Percentiles rank a stretch among this genome's conserved stretches.
Evolutionary conservation across 2,329 filamentous ascomycete genomes (phyloP).

Genomic region (Fusarium sp.): DNA sequence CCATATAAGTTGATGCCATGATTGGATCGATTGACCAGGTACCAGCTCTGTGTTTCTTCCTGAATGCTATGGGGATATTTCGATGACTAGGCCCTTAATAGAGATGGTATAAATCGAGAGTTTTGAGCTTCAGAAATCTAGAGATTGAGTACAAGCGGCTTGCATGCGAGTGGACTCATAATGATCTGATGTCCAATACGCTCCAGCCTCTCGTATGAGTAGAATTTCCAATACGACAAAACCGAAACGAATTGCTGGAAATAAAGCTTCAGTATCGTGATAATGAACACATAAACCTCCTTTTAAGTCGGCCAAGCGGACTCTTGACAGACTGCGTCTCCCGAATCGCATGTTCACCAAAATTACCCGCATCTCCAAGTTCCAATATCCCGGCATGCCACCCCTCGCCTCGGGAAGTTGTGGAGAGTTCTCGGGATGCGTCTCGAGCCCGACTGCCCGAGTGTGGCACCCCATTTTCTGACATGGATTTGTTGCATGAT

Average conservation of each 20-base stretch:
- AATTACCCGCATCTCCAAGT: background rate
- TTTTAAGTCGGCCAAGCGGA: background rate
- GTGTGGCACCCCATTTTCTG: constrained; percentile 5
- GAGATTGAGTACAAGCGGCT: background rate
- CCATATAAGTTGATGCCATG: constrained; percentile 10
- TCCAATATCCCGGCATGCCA: background rate
- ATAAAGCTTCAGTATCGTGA: background rate
- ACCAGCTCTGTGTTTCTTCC: background rate
- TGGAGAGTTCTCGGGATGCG: constrained; percentile 28
- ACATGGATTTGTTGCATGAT: constrained; percentile 25
- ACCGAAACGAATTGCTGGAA: background rate
- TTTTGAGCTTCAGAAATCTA: background rate
- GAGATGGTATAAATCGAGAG: background rate
- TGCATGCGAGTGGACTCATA: background rate
- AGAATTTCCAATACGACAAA: background rate
- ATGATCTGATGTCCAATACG: background rate
- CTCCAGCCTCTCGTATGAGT: background rate
- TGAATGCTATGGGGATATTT: background rate
- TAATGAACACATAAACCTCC: background rate
- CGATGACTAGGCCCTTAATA: accelerated
- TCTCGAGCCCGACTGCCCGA: constrained; percentile 36
- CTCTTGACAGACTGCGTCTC: background rate
- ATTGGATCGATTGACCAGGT: background rate
- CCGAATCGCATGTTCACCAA: background rate
- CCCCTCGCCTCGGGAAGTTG: background rate